Percentiles rank a stretch among this genome's conserved stretches.
Evolutionary conservation across 225 moss, liverwort and hornwort species (phyloP).

Genomic region (Takakia lepidozioides): DNA sequence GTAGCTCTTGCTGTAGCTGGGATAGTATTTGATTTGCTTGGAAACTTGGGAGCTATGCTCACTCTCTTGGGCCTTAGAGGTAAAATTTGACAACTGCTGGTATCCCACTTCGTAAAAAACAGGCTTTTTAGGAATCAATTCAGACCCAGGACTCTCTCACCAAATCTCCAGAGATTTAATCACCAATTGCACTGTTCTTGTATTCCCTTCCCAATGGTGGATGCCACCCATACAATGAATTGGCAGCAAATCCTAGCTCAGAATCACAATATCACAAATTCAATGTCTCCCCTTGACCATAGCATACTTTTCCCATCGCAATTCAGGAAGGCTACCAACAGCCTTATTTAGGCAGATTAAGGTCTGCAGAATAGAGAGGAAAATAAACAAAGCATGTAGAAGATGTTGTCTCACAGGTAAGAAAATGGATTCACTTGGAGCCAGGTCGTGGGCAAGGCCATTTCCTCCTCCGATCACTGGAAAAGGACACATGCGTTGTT

Average conservation of each 20-base stretch:
- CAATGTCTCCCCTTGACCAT: too few species aligned
- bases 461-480: neutral
- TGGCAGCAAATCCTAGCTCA: too few species aligned
- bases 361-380: neutral
- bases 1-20: slow-evolving; percentile 8
- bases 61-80: neutral
- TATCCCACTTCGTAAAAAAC: neutral
- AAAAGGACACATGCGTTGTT: neutral
- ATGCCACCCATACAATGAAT: too few species aligned
- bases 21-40: slow-evolving; percentile 1
- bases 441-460: neutral
- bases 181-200: neutral
- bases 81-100: too few species aligned
- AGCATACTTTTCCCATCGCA: neutral
- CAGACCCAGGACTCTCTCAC: neutral
- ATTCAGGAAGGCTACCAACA: neutral
- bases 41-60: neutral
- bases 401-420: neutral
- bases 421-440: neutral
- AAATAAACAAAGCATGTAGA: neutral
- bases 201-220: neutral
- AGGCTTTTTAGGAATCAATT: neutral
- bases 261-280: too few species aligned
- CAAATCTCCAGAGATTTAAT: neutral
- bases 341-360: neutral